A percentile compares a stretch with the other conserved stretches of the same genome.
Conservation (phyloP, 768 basidiomycete species). For the Brasilioporus rufonigricans region DNA sequence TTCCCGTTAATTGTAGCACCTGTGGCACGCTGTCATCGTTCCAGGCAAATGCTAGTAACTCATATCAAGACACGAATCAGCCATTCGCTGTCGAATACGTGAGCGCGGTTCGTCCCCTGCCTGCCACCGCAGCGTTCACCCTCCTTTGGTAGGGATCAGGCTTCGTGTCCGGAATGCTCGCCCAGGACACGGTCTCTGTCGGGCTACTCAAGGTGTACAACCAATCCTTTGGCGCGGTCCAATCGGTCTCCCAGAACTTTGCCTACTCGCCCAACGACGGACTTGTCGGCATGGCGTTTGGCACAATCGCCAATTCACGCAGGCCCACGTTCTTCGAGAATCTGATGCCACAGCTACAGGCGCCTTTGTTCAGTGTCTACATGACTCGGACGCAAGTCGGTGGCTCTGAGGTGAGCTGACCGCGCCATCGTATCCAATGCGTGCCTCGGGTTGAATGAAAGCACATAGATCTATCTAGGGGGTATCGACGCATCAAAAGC, state of each 20-base stretch:
- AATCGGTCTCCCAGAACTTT: slow-evolving; percentile 48
- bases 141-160: slow-evolving; percentile 46
- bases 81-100: slow-evolving; percentile 48
- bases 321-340: slow-evolving; percentile 65
- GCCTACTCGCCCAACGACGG: slow-evolving; percentile 51
- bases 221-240: slow-evolving; percentile 59
- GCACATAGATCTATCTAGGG: slow-evolving; percentile 23
- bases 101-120: slow-evolving; percentile 11
- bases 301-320: slow-evolving; percentile 45
- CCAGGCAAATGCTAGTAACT: slow-evolving; percentile 37
- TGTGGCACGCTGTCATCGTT: slow-evolving; percentile 41
- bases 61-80: slow-evolving; percentile 34
- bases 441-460: not conserved
- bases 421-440: not conserved
- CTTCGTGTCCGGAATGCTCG: slow-evolving; percentile 46
- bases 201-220: slow-evolving; percentile 42
- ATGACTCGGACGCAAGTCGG: slow-evolving; percentile 38
- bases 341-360: slow-evolving; percentile 42
- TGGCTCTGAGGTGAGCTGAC: slow-evolving; percentile 48
- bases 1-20: slow-evolving; percentile 37
- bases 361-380: slow-evolving; percentile 59
- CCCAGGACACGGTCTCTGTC: slow-evolving; percentile 49
- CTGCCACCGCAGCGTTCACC: not conserved
- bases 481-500: slow-evolving; percentile 36
- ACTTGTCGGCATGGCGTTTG: slow-evolving; percentile 61